Evolutionary conservation across 2,329 filamentous ascomycete species (phyloP).

Genomic region (Penicillium sp.): DNA sequence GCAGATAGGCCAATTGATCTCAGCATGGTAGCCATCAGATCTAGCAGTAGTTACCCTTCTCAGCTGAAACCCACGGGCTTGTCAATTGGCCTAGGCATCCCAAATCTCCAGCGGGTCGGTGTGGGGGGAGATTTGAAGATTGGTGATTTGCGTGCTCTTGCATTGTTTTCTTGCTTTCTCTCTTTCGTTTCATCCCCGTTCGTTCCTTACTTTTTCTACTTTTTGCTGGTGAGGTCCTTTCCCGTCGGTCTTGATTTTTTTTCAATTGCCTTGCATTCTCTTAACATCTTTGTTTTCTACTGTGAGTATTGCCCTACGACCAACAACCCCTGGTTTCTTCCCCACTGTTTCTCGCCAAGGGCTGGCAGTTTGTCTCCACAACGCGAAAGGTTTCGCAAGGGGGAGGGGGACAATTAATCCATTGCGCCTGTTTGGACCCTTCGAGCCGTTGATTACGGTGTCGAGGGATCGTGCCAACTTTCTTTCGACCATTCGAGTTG

Average conservation of each 20-base stretch:
- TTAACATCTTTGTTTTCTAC: conserved; percentile 1
- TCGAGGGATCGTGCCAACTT: conserved; percentile 5
- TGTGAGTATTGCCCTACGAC: conserved; percentile 21
- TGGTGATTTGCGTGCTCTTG: conserved; percentile 14
- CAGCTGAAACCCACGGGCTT: conserved; percentile 9
- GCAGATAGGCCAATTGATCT: neutral
- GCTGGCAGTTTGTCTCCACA: conserved; percentile 36
- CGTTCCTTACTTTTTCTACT: neutral
- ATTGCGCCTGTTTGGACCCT: conserved; percentile 18
- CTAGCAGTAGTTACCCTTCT: conserved; percentile 9
- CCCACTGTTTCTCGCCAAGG: conserved; percentile 37
- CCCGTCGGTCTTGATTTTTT: conserved; percentile 9
- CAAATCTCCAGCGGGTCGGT: conserved; percentile 9
- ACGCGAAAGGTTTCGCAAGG: conserved; percentile 30
- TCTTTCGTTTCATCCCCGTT: neutral
- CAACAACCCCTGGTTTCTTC: conserved; percentile 22
- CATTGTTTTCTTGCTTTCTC: conserved; percentile 3
- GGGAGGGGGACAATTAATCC: conserved; percentile 27
- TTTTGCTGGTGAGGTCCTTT: conserved; percentile 3
- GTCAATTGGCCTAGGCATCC: conserved; percentile 5
- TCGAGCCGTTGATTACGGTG: conserved; percentile 10
- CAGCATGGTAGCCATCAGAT: neutral
- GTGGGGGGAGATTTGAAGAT: conserved; percentile 21
- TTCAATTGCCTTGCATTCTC: conserved; percentile 1
- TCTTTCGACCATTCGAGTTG: neutral